These are phyloP conservation scores for Cystobasidium tubakii DNA, from an alignment of 768 basidiomycete genomes.

Conservation along the genomic window DNA sequence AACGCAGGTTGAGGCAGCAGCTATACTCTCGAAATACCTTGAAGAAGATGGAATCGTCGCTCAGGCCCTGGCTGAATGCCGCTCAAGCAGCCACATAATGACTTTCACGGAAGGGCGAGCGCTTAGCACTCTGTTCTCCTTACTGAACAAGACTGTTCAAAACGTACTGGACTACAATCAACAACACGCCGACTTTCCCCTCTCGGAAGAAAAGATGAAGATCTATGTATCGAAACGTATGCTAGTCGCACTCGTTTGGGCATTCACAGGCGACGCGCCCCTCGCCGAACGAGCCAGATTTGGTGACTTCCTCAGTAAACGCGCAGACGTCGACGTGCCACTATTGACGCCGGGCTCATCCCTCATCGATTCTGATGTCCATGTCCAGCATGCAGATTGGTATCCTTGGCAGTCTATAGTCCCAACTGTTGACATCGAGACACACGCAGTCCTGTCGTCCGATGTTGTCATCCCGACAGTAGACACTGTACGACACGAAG, in stretches of 20 bases:
- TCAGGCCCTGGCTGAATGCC: slow-evolving; percentile 70
- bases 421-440: slow-evolving; percentile 91
- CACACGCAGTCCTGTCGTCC: slow-evolving; percentile 88
- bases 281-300: slow-evolving; percentile 79
- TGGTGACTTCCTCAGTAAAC: slow-evolving; percentile 75
- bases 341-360: slow-evolving; percentile 67
- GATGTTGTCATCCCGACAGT: slow-evolving; percentile 97
- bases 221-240: slow-evolving; percentile 85
- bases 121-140: slow-evolving; percentile 90
- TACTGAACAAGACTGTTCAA: slow-evolving; percentile 90
- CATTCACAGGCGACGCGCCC: slow-evolving; percentile 94
- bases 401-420: slow-evolving; percentile 83
- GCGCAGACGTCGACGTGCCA: slow-evolving; percentile 85
- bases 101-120: slow-evolving; percentile 89
- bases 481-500: slow-evolving; percentile 97
- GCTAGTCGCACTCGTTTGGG: slow-evolving; percentile 90
- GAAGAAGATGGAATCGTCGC: slow-evolving; percentile 72
- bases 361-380: slow-evolving; percentile 91
- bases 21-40: slow-evolving; percentile 69
- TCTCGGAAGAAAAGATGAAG: slow-evolving; percentile 73
- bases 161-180: slow-evolving; percentile 90
- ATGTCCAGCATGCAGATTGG: slow-evolving; percentile 80
- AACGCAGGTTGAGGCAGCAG: slow-evolving; percentile 57
- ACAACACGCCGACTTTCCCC: slow-evolving; percentile 90
- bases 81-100: slow-evolving; percentile 94